phyloP scores from a whole-genome alignment of 805 yeast genomes.

The Starmerella bacillaris region DNA sequence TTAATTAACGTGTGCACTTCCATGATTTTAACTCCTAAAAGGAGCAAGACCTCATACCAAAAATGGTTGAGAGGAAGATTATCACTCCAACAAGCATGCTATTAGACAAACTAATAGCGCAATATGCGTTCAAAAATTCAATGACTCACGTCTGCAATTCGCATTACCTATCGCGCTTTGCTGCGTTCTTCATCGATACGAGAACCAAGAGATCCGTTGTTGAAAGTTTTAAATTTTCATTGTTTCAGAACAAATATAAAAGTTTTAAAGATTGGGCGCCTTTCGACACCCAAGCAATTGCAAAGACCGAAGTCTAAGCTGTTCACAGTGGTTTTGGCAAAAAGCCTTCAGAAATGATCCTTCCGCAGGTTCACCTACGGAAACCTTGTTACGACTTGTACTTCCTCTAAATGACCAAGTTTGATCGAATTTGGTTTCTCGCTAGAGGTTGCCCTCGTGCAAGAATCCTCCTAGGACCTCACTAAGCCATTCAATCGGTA shows the following conservation, averaged over 20 bases:
- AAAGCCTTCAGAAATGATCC: constrained; percentile 23
- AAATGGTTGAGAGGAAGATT: constrained; percentile 17
- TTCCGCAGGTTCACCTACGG: constrained; percentile 29
- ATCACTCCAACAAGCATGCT: constrained; percentile 29
- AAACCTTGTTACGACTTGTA: constrained; percentile 30
- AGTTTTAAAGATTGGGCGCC: constrained; percentile 15
- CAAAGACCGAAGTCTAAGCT: constrained; percentile 5
- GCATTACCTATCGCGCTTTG: constrained; percentile 30
- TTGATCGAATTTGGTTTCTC: constrained; percentile 26
- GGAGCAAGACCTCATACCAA: constrained; percentile 19
- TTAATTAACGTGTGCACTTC: constrained; percentile 18
- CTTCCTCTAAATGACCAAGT: constrained; percentile 32
- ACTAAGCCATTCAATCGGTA: constrained; percentile 31
- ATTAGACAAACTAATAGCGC: constrained; percentile 27
- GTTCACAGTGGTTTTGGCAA: constrained; percentile 1
- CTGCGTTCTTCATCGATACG: constrained; percentile 32
- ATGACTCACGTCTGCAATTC: constrained; percentile 29
- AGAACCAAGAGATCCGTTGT: constrained; percentile 30
- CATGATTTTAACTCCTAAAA: constrained; percentile 22
- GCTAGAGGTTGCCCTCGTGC: constrained; percentile 26
- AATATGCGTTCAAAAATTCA: constrained; percentile 33
- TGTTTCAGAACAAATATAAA: constrained; percentile 13
- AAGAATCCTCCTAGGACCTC: constrained; percentile 27
- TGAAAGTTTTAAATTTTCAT: constrained; percentile 17
- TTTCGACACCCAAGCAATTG: constrained; percentile 9